Percentiles rank a stretch among this genome's conserved stretches.
phyloP scores from a whole-genome alignment of 768 basidiomycete species.

The Pleurotus pulmonarius region DNA sequence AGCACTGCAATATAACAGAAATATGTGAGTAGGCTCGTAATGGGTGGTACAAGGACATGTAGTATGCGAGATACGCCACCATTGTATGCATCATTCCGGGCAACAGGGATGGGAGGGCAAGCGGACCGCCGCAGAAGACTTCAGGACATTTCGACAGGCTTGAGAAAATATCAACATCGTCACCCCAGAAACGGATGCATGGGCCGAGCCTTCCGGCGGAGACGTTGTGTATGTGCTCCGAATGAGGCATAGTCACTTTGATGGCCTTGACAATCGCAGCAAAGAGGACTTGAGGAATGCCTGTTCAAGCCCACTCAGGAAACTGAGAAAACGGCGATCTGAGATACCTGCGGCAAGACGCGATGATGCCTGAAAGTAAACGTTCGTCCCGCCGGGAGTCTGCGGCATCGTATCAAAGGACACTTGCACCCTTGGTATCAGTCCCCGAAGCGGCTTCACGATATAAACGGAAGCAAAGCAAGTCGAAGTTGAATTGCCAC shows the following conservation, averaged over 20 bases:
- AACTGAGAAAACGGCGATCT: not conserved
- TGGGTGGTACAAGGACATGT: too few relatives aligned
- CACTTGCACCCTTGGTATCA: too few relatives aligned
- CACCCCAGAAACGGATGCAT: constrained; percentile 7
- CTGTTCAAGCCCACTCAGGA: not conserved
- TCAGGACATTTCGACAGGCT: not conserved
- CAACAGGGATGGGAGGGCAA: not conserved
- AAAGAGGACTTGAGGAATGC: not conserved
- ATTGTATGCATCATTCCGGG: not conserved
- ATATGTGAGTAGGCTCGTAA: too few relatives aligned
- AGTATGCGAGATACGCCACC: too few relatives aligned
- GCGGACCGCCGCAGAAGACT: not conserved
- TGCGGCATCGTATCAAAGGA: not conserved
- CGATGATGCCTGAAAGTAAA: not conserved
- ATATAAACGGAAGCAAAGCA: too few relatives aligned
- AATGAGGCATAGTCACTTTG: constrained; percentile 4
- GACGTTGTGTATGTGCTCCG: not conserved
- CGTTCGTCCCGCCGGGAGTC: constrained; percentile 4
- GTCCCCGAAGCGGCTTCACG: too few relatives aligned
- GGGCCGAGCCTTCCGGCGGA: not conserved
- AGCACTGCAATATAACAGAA: too few relatives aligned
- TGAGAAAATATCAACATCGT: not conserved
- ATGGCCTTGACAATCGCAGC: not conserved
- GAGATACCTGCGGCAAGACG: constrained; percentile 5
- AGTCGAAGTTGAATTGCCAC: too few relatives aligned